Evolutionary conservation across 345 rosid genomes (phyloP).

Genomic region (Populus tremula): DNA sequence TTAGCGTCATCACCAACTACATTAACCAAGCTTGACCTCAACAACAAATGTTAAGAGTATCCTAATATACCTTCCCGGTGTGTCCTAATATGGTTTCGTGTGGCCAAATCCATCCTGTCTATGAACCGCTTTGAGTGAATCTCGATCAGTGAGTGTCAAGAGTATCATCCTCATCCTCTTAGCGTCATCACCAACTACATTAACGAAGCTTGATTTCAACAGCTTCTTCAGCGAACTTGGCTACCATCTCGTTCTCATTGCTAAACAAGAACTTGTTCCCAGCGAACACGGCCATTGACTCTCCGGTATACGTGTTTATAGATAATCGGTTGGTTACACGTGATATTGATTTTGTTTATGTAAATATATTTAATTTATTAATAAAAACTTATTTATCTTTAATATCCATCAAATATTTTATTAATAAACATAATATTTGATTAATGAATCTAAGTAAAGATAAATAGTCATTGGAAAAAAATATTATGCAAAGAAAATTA

Average conservation of each 20-base stretch:
- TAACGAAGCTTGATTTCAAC: constrained; percentile 8
- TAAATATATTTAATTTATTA: no score
- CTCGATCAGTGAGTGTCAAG: not conserved
- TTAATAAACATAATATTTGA: no score
- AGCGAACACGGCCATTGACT: not conserved
- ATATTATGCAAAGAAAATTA: no score
- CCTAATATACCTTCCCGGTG: constrained; percentile 19
- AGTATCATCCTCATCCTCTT: constrained; percentile 19
- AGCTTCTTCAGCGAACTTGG: not conserved
- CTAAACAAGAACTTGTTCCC: constrained; percentile 8
- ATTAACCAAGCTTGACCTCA: no score
- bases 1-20: no score
- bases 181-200: constrained; percentile 26
- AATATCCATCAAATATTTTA: no score
- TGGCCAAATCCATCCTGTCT: constrained; percentile 7
- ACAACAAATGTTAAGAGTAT: not conserved
- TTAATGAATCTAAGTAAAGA: no score
- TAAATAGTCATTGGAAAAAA: no score
- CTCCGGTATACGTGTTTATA: no score
- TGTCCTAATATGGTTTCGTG: constrained; percentile 8
- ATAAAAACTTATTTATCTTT: no score
- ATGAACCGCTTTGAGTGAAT: constrained; percentile 2
- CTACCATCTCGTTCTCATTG: constrained; percentile 20
- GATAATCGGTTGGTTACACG: no score
- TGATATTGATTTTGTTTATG: no score